A percentile compares a stretch with the other conserved stretches of the same genome.
phyloP scores from a whole-genome alignment of 352 stramenopile genomes.

The Aphanomyces euteiches region DNA sequence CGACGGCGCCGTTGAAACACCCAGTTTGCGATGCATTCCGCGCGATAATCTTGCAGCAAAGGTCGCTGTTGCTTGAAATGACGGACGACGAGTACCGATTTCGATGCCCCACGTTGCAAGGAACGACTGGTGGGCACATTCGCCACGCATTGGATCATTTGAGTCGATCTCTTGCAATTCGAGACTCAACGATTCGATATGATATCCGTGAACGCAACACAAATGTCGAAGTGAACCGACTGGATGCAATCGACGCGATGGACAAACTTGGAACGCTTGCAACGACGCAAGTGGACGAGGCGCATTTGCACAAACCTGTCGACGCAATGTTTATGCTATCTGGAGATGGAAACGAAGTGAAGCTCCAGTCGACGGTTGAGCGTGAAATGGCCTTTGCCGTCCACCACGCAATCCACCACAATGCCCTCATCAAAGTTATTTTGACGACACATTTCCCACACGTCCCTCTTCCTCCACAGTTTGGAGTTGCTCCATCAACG shows the following conservation, averaged over 20 bases:
- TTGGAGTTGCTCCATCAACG: constrained; percentile 77
- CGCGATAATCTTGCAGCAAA: constrained; percentile 69
- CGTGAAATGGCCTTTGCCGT: constrained; percentile 79
- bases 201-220: constrained; percentile 69
- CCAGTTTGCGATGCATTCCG: constrained; percentile 31
- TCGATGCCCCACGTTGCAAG: constrained; percentile 55
- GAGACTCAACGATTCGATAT: constrained; percentile 46
- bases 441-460: constrained; percentile 62
- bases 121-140: constrained; percentile 64
- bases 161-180: constrained; percentile 57
- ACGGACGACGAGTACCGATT: constrained; percentile 64
- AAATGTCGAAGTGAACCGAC: constrained; percentile 54
- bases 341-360: constrained; percentile 58
- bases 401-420: constrained; percentile 86
- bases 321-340: constrained; percentile 76
- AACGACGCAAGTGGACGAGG: constrained; percentile 36
- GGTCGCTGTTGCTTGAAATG: constrained; percentile 44
- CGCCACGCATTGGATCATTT: constrained; percentile 79
- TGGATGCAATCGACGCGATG: constrained; percentile 53
- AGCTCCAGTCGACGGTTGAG: constrained; percentile 64
- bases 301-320: constrained; percentile 35
- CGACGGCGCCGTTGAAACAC: background rate
- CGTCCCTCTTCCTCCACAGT: constrained; percentile 42
- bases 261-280: constrained; percentile 38
- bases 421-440: constrained; percentile 72